Evolutionary conservation across 805 yeast species (phyloP), one percentile per base, ranked within the genome.

Genomic region (baker's yeast (Saccharomyces cerevisiae)): DNA sequence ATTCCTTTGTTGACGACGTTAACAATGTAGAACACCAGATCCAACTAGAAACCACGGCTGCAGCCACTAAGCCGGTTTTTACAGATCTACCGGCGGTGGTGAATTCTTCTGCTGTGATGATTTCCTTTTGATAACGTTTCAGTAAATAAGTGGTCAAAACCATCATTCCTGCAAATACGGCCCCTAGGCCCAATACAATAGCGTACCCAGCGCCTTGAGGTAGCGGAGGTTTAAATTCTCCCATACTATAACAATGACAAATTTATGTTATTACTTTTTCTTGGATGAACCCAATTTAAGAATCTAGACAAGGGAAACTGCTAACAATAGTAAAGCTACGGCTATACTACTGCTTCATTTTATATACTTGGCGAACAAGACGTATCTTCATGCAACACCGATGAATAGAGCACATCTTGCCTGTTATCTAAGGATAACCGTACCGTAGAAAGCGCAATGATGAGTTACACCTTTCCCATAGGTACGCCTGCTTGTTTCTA

Each of bases 41-140:
- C 98, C 98, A 91, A 8, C 92, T 84, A 11, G 92, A 84, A 8
- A 90, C 96, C 30, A 91, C 97, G 6, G 96, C 96, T 6, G 96
- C 84, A 4, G 92, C 84, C 57, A 89, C 85, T 60, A 91, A 75
- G 50, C 94, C 94, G 0, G 92, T 83, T 62, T 85, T 87, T 46
- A 91, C 95, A 3, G 89, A 77, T 67, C 96, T 80, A 59, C 96
- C 96, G 36, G 97, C 96, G 4, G 97, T 90, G 2, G 95, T 82
- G 62, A 91, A 91, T 67, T 90, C 96, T 72, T 91, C 97, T 3
- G 97, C 90, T 6, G 96, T 89, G 70, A 89, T 85, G 53, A 87
- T 79, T 70, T 91, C 97, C 62, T 81, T 80, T 66, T 89, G 91
- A 70, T 90, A 91, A 49, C 96, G 76, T 60, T 81, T 80, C 47